Base-by-base conservation (phyloP, 2,329 filamentous ascomycete species). In the Ceratocystis harringtonii region DNA sequence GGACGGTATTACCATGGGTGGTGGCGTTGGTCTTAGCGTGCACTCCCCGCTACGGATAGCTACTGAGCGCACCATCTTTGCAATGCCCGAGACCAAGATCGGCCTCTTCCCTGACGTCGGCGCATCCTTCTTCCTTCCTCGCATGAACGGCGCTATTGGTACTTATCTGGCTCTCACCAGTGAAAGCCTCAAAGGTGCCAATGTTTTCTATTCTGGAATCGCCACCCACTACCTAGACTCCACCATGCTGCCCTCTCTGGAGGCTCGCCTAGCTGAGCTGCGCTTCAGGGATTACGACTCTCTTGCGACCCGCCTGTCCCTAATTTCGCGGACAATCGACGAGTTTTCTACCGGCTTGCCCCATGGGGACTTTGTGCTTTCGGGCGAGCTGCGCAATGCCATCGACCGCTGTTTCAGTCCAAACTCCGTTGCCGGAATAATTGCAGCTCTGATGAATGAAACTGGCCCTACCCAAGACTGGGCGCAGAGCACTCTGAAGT, bases 41-140 rank as follows among this genome's bases (percentile, higher is more conserved):
- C 95, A 99, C 76, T 92, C 94, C 1, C 95, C 94, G 2, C 92
- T 99, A 81, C 83, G 94, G 68, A 95, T 99, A 73, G 94, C 94
- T 45, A 99, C 94, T 2, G 94, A 99, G 77, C 88, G 87, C 73
- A 99, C 94, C 5, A 78, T 95, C 61, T 97, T 99, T 72, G 92
- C 95, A 70, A 99, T 99, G 94, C 94, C 94, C 36, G 94, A 99
- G 78, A 99, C 94, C 3, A 95, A 85, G 7, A 99, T 99, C 72
- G 94, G 94, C 48, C 96, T 97, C 80, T 99, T 99, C 81, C 94
- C 95, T 5, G 95, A 99, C 72, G 94, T 99, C 61, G 94, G 94
- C 68, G 95, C 88, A 41, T 95, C 90, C 10, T 99, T 97, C 79
- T 97, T 97, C 80, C 80, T 99, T 64, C 90, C 94, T 17, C 83